phyloP scores from a whole-genome alignment of 1,284 basidiomycete genomes.

The Kwoniella shivajii region DNA sequence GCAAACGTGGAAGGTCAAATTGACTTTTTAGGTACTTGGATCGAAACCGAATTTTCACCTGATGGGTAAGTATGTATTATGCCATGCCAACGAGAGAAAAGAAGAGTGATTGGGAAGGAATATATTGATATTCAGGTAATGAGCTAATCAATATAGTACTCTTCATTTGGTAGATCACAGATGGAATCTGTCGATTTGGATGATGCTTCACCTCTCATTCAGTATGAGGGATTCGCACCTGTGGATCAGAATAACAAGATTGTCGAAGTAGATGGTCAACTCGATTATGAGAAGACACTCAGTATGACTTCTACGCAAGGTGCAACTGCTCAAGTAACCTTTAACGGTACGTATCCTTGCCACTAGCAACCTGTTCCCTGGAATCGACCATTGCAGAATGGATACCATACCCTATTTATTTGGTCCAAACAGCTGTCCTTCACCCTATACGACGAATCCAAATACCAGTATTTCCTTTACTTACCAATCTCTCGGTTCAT shows the following conservation, averaged over 20 bases:
- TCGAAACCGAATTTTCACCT: conserved; percentile 16
- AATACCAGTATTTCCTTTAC: too few species aligned
- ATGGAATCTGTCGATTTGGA: conserved; percentile 22
- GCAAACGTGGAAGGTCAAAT: too few species aligned
- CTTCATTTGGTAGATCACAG: conserved; percentile 1
- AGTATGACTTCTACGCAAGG: conserved; percentile 30
- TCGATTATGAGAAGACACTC: conserved; percentile 31
- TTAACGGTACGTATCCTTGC: conserved; percentile 27
- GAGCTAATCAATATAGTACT: not conserved
- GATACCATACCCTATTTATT: too few species aligned
- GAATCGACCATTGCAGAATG: too few species aligned
- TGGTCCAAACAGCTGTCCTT: too few species aligned
- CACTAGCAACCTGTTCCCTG: not conserved
- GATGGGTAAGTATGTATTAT: conserved; percentile 19
- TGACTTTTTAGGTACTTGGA: conserved; percentile 18
- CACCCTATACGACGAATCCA: too few species aligned
- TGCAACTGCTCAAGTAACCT: conserved; percentile 32
- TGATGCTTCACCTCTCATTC: conserved; percentile 23
- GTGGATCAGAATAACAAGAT: conserved; percentile 8
- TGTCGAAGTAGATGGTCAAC: not conserved
- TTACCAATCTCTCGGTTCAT: not conserved
- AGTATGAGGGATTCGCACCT: conserved; percentile 28
- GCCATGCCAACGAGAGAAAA: too few species aligned
- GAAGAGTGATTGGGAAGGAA: too few species aligned
- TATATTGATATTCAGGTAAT: too few species aligned